These are phyloP conservation scores for Elymus sibiricus DNA, from an alignment of 176 grass and related monocot species.

Conservation along the genomic window DNA sequence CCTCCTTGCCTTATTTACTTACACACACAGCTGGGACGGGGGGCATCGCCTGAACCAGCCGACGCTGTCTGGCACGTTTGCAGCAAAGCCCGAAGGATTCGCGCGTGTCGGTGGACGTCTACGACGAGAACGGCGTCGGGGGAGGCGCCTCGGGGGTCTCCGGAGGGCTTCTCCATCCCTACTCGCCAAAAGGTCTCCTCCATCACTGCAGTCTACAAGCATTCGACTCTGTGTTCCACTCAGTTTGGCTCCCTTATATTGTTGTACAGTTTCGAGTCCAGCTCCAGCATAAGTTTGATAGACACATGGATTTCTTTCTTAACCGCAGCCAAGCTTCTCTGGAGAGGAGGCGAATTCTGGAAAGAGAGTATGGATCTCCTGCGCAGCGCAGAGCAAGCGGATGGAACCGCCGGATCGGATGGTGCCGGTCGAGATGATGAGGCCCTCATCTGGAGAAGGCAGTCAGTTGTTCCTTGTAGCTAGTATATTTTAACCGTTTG, in stretches of 20 bases:
- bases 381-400: constrained; percentile 42
- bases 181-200: constrained; percentile 81
- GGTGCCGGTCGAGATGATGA: constrained; percentile 1
- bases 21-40: background rate
- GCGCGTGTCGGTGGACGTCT: constrained; percentile 68
- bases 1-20: background rate
- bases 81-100: constrained; percentile 65
- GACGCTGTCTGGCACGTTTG: background rate
- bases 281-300: background rate
- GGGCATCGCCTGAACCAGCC: background rate
- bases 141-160: constrained; percentile 85
- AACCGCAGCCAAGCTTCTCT: constrained; percentile 82
- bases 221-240: background rate
- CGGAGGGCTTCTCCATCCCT: constrained; percentile 85
- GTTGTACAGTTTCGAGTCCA: background rate
- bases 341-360: constrained; percentile 89
- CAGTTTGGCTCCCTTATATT: background rate
- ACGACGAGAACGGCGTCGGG: constrained; percentile 79
- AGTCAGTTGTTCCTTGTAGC: constrained; percentile 26
- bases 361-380: constrained; percentile 73
- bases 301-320: background rate
- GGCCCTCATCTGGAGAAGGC: constrained; percentile 78
- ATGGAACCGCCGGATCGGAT: constrained; percentile 13
- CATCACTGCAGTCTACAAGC: background rate
- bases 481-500: background rate